Conservation (phyloP, 1,284 basidiomycete species). For the Vanrija humicola region DNA sequence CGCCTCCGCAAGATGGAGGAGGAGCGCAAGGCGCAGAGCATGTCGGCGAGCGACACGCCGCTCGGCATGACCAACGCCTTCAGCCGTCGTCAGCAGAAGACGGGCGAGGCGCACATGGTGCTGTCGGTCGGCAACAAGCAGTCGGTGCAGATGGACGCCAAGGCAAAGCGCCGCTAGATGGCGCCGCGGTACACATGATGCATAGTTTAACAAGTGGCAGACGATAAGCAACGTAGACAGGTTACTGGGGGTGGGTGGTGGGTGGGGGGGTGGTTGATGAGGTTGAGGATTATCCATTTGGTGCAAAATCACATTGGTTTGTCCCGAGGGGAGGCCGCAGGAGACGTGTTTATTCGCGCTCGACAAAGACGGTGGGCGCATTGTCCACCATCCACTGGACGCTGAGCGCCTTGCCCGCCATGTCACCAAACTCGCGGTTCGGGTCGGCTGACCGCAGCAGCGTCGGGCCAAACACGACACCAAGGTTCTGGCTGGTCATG, state of each 20-base stretch:
- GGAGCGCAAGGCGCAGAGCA: slow-evolving; percentile 83
- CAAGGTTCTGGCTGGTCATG: slow-evolving; percentile 93
- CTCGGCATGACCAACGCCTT: slow-evolving; percentile 88
- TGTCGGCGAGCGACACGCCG: slow-evolving; percentile 88
- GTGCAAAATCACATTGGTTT: neutral
- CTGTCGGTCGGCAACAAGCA: slow-evolving; percentile 88
- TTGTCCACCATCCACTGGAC: slow-evolving; percentile 90
- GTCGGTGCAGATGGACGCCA: slow-evolving; percentile 52
- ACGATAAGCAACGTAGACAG: neutral
- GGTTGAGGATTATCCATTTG: neutral
- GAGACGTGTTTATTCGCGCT: neutral
- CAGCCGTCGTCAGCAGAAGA: slow-evolving; percentile 81
- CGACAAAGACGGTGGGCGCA: slow-evolving; percentile 56
- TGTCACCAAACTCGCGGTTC: slow-evolving; percentile 82
- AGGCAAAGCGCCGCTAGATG: neutral
- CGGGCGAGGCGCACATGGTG: slow-evolving; percentile 90
- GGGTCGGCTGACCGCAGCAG: slow-evolving; percentile 85
- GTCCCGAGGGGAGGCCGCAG: neutral
- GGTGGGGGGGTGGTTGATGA: neutral
- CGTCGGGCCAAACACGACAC: slow-evolving; percentile 99
- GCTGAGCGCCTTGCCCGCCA: slow-evolving; percentile 83
- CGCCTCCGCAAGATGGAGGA: slow-evolving; percentile 88
- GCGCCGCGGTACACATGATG: neutral
- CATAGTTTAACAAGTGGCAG: neutral
- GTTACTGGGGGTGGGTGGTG: neutral